Evolutionary conservation across 2,329 filamentous ascomycete genomes (phyloP), one percentile per base, ranked within the genome.

Genomic region (Trichoderma citrinoviride): DNA sequence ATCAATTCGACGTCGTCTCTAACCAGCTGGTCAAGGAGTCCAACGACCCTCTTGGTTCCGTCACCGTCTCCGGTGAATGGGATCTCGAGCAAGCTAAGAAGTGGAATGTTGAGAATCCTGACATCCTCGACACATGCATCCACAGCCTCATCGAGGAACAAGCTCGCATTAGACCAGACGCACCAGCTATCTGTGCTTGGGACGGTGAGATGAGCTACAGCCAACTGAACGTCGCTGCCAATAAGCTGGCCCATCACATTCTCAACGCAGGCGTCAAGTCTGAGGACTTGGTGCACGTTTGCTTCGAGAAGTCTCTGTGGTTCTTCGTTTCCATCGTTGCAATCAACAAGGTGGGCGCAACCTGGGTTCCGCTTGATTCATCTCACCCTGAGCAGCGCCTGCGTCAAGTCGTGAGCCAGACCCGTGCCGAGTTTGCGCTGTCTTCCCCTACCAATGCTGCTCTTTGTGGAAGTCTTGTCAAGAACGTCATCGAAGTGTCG

Each of bases 281-380:
- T 66, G 68, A 4, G 72, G 52, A 65, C 70, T 19, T 55, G 0
- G 65, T 69, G 3, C 67, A 67, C 2, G 37, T 68, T 3, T 69
- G 58, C 53, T 68, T 68, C 2, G 68, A 69, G 46, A 69, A 73
- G 63, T 71, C 65, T 8, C 15, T 56, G 25, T 70, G 67, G 68
- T 66, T 68, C 17, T 41, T 69, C 2, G 67, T 73, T 1, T 69
- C 70, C 0, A 70, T 73, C 21, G 41, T 75, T 3, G 73, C 63
- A 14, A 66, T 75, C 23, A 66, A 74, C 29, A 73, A 73, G 49
- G 67, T 70, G 15, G 74, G 73, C 5, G 73, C 29, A 6, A 53
- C 61, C 27, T 65, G 63, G 63, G 56, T 65, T 8, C 63, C 63
- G 3, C 56, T 65, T 5, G 63, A 65, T 29, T 49, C 63, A n/a